A percentile compares a stretch with the other conserved stretches of the same genome.
phyloP scores from a whole-genome alignment of 2,329 filamentous ascomycete genomes.

The Xylariales sp. region DNA sequence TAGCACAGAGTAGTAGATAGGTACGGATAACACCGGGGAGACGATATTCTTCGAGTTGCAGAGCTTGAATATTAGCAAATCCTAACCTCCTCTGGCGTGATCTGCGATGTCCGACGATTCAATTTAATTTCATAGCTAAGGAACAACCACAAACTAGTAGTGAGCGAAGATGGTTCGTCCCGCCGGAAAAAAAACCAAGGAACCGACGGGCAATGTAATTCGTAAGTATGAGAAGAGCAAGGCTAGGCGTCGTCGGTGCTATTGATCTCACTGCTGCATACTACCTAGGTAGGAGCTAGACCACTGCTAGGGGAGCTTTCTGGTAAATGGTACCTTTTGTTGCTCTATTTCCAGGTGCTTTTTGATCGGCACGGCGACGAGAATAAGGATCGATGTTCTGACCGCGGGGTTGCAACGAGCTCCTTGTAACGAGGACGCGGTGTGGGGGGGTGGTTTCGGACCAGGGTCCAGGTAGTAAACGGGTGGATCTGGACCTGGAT shows the following conservation, averaged over 20 bases:
- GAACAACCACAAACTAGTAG: neutral
- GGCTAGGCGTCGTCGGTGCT: slow-evolving; percentile 14
- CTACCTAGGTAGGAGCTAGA: too few species aligned
- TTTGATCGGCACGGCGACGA: slow-evolving; percentile 7
- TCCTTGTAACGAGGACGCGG: slow-evolving; percentile 23
- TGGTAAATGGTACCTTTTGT: slow-evolving; percentile 35
- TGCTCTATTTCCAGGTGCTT: slow-evolving; percentile 22
- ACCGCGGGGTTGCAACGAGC: slow-evolving; percentile 25
- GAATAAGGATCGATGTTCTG: slow-evolving; percentile 24
- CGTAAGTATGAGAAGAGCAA: slow-evolving; percentile 1
- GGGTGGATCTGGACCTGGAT: slow-evolving; percentile 33
- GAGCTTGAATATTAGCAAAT: neutral
- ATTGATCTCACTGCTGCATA: slow-evolving; percentile 8
- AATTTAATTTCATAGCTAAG: slow-evolving; percentile 29
- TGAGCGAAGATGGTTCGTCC: slow-evolving; percentile 1
- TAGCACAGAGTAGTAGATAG: slow-evolving; percentile 24
- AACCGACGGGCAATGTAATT: slow-evolving; percentile 9
- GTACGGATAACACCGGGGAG: slow-evolving; percentile 17
- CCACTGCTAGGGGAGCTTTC: too few species aligned
- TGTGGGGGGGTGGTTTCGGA: slow-evolving; percentile 35
- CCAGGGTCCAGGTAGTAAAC: slow-evolving; percentile 35
- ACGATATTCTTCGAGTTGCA: neutral
- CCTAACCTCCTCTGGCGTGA: neutral
- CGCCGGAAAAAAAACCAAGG: slow-evolving; percentile 11
- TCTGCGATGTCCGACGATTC: neutral